A percentile compares a stretch with the other conserved stretches of the same genome.
phyloP scores from a whole-genome alignment of 1,284 basidiomycete species.

The Inonotus obliquus region DNA sequence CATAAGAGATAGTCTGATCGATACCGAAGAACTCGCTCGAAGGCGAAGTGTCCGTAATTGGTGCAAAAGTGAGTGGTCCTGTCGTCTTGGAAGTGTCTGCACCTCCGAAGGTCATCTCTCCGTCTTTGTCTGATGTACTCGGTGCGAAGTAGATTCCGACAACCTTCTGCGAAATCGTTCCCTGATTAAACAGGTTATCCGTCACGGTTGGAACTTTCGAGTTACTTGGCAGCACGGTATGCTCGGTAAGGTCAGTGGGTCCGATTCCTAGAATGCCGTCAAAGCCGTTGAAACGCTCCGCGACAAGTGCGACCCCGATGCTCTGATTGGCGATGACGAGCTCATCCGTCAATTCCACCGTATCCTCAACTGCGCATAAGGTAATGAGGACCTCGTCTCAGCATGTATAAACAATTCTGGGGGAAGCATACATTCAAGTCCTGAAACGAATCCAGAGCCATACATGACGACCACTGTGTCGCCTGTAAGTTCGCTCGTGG shows the following conservation, averaged over 20 bases:
- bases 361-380: conserved; percentile 15
- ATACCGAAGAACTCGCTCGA: conserved; percentile 32
- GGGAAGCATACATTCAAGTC: conserved; percentile 15
- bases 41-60: conserved; percentile 21
- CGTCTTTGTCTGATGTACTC: conserved; percentile 4
- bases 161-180: conserved; percentile 3
- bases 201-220: conserved; percentile 22
- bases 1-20: conserved; percentile 28
- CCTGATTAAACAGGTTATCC: conserved; percentile 18
- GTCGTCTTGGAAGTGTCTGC: conserved; percentile 15
- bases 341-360: conserved; percentile 16
- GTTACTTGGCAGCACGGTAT: conserved; percentile 15
- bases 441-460: conserved; percentile 21
- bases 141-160: conserved; percentile 13
- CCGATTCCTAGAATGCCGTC: conserved; percentile 22
- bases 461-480: conserved; percentile 14
- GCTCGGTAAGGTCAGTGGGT: neutral
- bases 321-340: conserved; percentile 17
- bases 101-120: conserved; percentile 19
- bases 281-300: conserved; percentile 19
- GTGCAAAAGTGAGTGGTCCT: conserved; percentile 8
- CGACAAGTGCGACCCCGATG: conserved; percentile 20
- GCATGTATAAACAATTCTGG: neutral
- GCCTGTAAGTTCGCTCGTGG: conserved; percentile 11
- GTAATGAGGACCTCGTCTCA: neutral